Base-by-base conservation (phyloP, 768 basidiomycete species). In the Xerocomus brunneocitrinus region DNA sequence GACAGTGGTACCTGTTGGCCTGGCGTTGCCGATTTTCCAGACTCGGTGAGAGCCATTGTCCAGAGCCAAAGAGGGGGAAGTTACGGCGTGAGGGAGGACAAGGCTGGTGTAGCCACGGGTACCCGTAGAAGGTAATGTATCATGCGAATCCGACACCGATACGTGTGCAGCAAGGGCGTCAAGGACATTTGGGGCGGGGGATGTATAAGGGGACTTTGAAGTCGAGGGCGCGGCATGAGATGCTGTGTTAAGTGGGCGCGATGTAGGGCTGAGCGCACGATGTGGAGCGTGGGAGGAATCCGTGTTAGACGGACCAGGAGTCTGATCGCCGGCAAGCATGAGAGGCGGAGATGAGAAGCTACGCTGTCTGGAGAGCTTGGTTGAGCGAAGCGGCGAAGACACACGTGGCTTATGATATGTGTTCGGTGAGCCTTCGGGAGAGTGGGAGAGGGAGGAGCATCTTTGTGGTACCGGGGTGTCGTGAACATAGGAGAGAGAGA, bases 71-170 rank as follows among this genome's bases (percentile, higher is more conserved):
- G 65, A 53, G 4, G 67, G 58, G 0, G 67, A 61, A 5, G 60
- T 56, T 51, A 60, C 47, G 0, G 69, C 68, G 28, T 76, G 76
- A 27, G 81, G 82, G 8, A 83, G 75, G 8, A 77, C 70, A 24
- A 84, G 77, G 22, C 74, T 73, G 7, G 79, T 78, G 55, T 78
- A 83, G 16, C 81, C 82, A 49, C 75, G 80, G 2, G 81, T 84
- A 1, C 81, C 83, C n/a, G 75, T 73, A 16, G 79, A 80, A 36
- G 68, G 68, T 22, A 69, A 47, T 6, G 61, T 36, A 14, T 62
- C 60, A 16, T 53, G 59, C 4, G 58, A 59, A 10, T 61, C 60
- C 43, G 68, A 69, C 13, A 60, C 55, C 5, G 63, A 66, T 8
- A 60, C 63, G 8, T 69, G 66, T 13, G 68, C 68, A 35, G 68